Conservation (phyloP, 257 asterid genomes). For the Primulina huaijiensis region DNA sequence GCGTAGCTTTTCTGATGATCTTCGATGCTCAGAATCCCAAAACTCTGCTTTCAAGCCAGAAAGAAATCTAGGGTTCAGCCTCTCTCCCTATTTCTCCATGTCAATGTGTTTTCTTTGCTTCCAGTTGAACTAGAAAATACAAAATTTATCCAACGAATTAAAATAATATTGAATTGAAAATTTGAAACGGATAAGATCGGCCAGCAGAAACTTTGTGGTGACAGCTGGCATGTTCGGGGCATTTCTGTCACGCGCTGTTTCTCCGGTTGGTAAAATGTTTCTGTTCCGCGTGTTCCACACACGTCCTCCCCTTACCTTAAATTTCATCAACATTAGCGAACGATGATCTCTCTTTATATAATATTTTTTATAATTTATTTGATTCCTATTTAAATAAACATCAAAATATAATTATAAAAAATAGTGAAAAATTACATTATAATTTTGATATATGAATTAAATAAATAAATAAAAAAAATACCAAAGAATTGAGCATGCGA, state of each 20-base stretch:
- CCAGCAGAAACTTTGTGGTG: constrained; percentile 40
- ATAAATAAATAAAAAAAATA: too few species aligned
- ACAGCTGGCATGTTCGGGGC: constrained; percentile 36
- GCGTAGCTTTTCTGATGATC: constrained; percentile 21
- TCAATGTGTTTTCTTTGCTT: constrained; percentile 22
- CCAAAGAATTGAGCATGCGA: too few species aligned
- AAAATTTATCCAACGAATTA: constrained; percentile 2
- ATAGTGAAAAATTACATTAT: too few species aligned
- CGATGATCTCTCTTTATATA: too few species aligned
- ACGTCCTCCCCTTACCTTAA: not conserved
- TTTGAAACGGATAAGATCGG: constrained; percentile 45
- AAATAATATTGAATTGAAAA: constrained; percentile 2
- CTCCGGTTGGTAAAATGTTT: constrained; percentile 17
- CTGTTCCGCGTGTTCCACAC: not conserved
- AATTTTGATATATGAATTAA: too few species aligned
- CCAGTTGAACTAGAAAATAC: constrained; percentile 15
- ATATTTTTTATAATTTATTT: too few species aligned
- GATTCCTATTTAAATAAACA: too few species aligned
- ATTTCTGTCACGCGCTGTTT: constrained; percentile 32
- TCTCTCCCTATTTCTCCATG: not conserved
- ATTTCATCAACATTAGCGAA: too few species aligned
- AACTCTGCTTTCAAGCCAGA: constrained; percentile 32
- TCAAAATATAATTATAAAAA: too few species aligned
- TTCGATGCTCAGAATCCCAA: constrained; percentile 29
- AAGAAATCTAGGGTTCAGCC: constrained; percentile 39